Evolutionary conservation across 1,284 basidiomycete genomes (phyloP).

Genomic region (Tylopilus sp.): DNA sequence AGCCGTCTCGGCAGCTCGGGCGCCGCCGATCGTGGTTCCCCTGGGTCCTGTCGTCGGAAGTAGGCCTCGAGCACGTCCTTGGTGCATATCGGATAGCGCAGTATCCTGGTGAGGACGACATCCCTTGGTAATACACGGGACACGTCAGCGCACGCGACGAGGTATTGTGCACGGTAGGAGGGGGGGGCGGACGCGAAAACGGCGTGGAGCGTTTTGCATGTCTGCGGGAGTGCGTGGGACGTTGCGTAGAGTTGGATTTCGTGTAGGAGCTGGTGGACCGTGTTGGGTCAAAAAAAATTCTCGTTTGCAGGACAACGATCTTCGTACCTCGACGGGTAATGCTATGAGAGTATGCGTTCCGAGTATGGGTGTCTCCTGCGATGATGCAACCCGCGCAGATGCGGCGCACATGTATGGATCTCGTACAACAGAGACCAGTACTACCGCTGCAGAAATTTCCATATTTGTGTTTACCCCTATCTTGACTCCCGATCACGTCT

Average conservation of each 20-base stretch:
- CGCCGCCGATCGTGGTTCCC: background rate
- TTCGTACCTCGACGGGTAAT: slow-evolving; percentile 46
- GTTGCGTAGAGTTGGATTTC: slow-evolving; percentile 65
- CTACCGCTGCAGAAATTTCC: background rate
- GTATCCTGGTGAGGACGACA: slow-evolving; percentile 42
- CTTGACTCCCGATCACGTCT: too few relatives aligned
- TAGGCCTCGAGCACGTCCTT: slow-evolving; percentile 51
- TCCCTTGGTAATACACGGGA: slow-evolving; percentile 4
- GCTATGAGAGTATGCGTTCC: slow-evolving; percentile 29
- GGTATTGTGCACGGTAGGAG: slow-evolving; percentile 56
- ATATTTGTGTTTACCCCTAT: background rate
- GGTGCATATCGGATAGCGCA: slow-evolving; percentile 65
- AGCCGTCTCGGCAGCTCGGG: slow-evolving; percentile 56
- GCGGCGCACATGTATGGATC: background rate
- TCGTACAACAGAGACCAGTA: background rate
- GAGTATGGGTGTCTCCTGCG: slow-evolving; percentile 35
- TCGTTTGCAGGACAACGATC: background rate
- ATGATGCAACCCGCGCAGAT: background rate
- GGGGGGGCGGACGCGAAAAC: slow-evolving; percentile 51
- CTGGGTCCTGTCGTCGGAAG: slow-evolving; percentile 25
- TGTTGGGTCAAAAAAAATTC: background rate
- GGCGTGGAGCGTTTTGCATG: slow-evolving; percentile 46
- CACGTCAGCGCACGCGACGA: slow-evolving; percentile 39
- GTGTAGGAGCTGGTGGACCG: slow-evolving; percentile 60
- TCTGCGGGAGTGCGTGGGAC: slow-evolving; percentile 55